These are phyloP conservation scores for Morella rubra DNA, from an alignment of 306 rosid species.

Conservation along the genomic window DNA sequence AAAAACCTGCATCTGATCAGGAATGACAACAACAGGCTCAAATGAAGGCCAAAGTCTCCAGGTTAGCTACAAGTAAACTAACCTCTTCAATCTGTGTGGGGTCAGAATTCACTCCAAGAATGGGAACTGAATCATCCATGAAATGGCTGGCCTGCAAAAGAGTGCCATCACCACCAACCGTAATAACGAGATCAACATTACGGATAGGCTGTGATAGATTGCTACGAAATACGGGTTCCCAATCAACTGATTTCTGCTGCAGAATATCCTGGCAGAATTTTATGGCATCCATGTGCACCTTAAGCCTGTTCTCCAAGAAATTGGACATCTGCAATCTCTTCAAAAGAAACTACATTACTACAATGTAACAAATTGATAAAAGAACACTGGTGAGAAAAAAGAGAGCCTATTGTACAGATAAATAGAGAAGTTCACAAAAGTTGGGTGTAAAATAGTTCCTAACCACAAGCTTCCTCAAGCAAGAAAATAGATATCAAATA, in stretches of 20 bases:
- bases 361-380: background rate
- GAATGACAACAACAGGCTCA: conserved; percentile 3
- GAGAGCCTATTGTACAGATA: background rate
- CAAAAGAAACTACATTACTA: conserved; percentile 20
- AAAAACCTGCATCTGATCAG: background rate
- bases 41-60: conserved; percentile 13
- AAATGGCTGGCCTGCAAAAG: conserved; percentile 86
- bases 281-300: conserved; percentile 68
- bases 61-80: conserved; percentile 5
- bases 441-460: conserved; percentile 1
- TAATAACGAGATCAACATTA: conserved; percentile 73
- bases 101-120: conserved; percentile 96
- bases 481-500: background rate
- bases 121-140: conserved; percentile 67
- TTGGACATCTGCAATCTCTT: conserved; percentile 48
- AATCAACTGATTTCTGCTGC: conserved; percentile 62
- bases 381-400: background rate
- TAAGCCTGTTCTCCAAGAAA: conserved; percentile 60
- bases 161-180: conserved; percentile 96
- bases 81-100: conserved; percentile 85
- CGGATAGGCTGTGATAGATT: conserved; percentile 56
- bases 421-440: background rate
- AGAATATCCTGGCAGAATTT: conserved; percentile 70
- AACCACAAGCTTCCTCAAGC: background rate
- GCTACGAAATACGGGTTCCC: conserved; percentile 58